These are phyloP conservation scores for Geopyxis carbonaria DNA, from an alignment of 495 filamentous ascomycete genomes.

Conservation along the genomic window DNA sequence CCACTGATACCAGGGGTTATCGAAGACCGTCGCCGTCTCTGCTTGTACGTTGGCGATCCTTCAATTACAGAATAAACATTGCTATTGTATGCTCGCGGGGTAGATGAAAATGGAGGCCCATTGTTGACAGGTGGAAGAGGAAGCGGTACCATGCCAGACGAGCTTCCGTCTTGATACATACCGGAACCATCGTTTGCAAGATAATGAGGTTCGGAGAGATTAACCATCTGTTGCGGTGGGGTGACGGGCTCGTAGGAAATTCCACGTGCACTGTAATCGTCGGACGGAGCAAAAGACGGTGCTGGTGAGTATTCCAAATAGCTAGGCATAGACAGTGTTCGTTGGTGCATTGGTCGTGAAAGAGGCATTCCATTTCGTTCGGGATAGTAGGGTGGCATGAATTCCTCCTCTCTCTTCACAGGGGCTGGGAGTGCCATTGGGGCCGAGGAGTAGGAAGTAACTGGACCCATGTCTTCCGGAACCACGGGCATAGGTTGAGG, in stretches of 20 bases:
- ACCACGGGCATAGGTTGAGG: constrained; percentile 61
- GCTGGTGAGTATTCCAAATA: constrained; percentile 97
- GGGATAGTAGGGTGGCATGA: constrained; percentile 20
- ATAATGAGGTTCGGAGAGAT: constrained; percentile 75
- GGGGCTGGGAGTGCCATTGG: constrained; percentile 30
- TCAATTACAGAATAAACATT: constrained; percentile 92
- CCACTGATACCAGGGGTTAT: constrained; percentile 57
- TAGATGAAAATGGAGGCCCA: constrained; percentile 51
- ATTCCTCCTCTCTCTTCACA: constrained; percentile 23
- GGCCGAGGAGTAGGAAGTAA: constrained; percentile 58
- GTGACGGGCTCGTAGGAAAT: constrained; percentile 94
- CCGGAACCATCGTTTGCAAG: constrained; percentile 86
- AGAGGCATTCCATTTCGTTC: constrained; percentile 23
- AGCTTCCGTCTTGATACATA: constrained; percentile 68
- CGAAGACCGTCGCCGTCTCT: constrained; percentile 80
- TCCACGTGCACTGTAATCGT: constrained; percentile 92
- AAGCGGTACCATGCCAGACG: constrained; percentile 61
- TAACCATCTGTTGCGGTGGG: constrained; percentile 72
- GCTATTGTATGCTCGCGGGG: constrained; percentile 50
- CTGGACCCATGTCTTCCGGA: constrained; percentile 58
- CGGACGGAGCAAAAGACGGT: constrained; percentile 91
- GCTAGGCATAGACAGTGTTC: constrained; percentile 91
- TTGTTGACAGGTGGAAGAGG: constrained; percentile 65
- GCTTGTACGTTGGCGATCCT: constrained; percentile 96
- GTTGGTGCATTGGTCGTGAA: constrained; percentile 46